Base-by-base conservation (phyloP, 116 monocot species). In the Posidonia oceanica region DNA sequence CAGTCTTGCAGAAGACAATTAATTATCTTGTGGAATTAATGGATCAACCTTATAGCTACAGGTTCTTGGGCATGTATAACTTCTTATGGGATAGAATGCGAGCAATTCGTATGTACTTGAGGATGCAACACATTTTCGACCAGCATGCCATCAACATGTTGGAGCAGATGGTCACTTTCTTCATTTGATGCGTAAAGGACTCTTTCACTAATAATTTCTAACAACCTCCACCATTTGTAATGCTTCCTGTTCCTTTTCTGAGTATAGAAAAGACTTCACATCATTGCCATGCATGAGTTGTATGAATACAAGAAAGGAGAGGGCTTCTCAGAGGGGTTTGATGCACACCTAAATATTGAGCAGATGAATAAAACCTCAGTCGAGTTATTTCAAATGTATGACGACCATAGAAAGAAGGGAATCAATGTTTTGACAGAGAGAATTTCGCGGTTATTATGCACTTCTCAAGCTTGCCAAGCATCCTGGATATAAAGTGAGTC, bases 81-180 rank as follows among this genome's bases (percentile, higher is more conserved):
- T 99, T 99, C 65, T 81, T 99, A 63, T 99, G 98, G 98, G 93
- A 99, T 78, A 81, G 98, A 73, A 93, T 99, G 98, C 76, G 98
- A 64, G 93, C 93, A 54, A 75, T 99, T 65, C 80, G 98, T 66
- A 86, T 99, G 93, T 93, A 99, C 78, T 90, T 99, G 64, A 85
- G 98, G 70, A 93, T 99, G 98, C 98, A 99, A 62, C 98, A 99
- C 59, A 85, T 99, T 69, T 99, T 99, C 59, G 86, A 93, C 66
- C 71, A 74, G 41, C 72, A 90, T 57, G 83, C 98, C 66, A 93
- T 99, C 23, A 70, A 73, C 22, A 93, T 99, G 98, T 88, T 99
- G 17, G 98, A 99, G 54, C 83, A 99, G 76, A 99, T 99, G 98
- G 98, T 99, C 17, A 67, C 17, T 59, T 57, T 72, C 59, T 66